These are phyloP conservation scores for Limnomonas spitsbergensis DNA, from an alignment of 139 green algal species.

Conservation along the genomic window DNA sequence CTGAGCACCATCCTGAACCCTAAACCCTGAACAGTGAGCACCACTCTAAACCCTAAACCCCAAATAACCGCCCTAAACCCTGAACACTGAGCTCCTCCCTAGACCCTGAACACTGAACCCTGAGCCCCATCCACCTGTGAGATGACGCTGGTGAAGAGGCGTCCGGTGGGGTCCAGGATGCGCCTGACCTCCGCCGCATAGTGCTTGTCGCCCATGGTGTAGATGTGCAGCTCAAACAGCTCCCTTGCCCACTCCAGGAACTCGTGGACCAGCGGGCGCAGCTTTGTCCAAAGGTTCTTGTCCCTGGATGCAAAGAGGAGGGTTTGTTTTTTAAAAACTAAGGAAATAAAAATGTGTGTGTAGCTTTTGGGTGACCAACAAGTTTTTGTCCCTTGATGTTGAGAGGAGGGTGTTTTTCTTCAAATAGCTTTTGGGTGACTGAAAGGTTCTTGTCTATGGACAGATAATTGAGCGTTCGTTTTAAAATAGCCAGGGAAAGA, in stretches of 20 bases:
- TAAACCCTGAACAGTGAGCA: no score
- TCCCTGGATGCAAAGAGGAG: conserved; percentile 25
- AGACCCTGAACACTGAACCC: no score
- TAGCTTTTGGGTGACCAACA: conserved; percentile 61
- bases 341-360: not conserved
- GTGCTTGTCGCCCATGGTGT: conserved; percentile 90
- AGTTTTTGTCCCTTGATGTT: conserved; percentile 48
- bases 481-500: no score
- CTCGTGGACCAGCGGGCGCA: conserved; percentile 65
- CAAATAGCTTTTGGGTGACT: conserved; percentile 16
- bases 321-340: not conserved
- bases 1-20: no score
- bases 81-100: no score
- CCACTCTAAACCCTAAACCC: no score
- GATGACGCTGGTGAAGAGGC: conserved; percentile 55
- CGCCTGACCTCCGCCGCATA: conserved; percentile 70
- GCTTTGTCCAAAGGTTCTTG: conserved; percentile 90
- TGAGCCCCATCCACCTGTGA: no score
- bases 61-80: no score
- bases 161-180: conserved; percentile 53
- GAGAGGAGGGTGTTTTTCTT: not conserved
- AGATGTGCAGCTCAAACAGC: conserved; percentile 89
- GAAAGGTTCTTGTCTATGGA: conserved; percentile 71
- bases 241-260: conserved; percentile 37
- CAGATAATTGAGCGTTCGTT: not conserved